Conservation (phyloP, 2,329 filamentous ascomycete genomes). For the Alternaria atra region DNA sequence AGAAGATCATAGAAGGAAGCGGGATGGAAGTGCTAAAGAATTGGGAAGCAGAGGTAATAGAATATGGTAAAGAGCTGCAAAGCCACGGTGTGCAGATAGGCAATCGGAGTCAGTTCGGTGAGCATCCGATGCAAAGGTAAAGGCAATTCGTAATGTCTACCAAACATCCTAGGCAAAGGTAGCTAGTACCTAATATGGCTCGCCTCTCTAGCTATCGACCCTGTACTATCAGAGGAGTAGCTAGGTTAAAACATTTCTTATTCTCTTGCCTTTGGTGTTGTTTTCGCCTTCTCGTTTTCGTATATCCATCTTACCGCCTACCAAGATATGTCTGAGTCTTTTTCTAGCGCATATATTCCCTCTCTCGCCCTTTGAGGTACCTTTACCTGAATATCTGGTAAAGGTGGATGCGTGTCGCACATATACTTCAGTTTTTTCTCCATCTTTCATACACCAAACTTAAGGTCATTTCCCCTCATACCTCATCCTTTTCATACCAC, state of each 20-base stretch:
- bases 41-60: constrained; percentile 44
- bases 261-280: background rate
- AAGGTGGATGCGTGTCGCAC: background rate
- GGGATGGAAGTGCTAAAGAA: constrained; percentile 28
- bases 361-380: background rate
- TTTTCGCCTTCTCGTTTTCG: background rate
- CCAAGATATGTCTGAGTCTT: background rate
- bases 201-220: background rate
- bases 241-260: background rate
- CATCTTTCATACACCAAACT: background rate
- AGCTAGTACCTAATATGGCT: background rate
- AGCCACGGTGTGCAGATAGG: constrained; percentile 25
- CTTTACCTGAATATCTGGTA: background rate
- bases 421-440: background rate
- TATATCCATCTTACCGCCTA: background rate
- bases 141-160: background rate
- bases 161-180: background rate
- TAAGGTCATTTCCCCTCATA: background rate
- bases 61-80: constrained; percentile 24
- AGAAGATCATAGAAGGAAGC: constrained; percentile 48
- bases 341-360: background rate
- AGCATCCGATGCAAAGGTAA: constrained; percentile 17
- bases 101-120: constrained; percentile 23
- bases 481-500: background rate
- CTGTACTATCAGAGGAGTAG: too few relatives aligned